Percentiles rank a stretch among this genome's conserved stretches.
Evolutionary conservation across 495 filamentous ascomycete genomes (phyloP).

Genomic region (Trichoderma erinaceum): DNA sequence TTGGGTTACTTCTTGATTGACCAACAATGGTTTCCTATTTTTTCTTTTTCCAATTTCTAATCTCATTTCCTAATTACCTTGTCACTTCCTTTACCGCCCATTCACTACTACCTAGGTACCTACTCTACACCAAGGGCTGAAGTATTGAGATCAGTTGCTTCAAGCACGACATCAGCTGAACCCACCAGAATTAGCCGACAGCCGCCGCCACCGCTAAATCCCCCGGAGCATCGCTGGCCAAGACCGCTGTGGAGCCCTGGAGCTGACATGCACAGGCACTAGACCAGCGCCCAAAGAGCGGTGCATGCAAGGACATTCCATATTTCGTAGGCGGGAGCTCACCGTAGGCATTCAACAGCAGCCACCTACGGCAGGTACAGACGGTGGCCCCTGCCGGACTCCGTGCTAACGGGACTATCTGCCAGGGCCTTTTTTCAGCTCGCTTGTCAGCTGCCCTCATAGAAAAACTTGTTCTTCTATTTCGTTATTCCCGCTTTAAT

Average conservation of each 20-base stretch:
- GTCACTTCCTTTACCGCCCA: no score
- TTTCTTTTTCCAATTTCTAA: no score
- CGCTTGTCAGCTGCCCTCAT: background rate
- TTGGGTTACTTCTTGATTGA: no score
- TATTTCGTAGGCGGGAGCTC: background rate
- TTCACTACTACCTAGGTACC: no score
- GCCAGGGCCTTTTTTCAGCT: background rate
- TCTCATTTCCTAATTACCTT: no score
- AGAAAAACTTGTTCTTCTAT: background rate
- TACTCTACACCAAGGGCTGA: no score
- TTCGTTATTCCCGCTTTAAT: background rate
- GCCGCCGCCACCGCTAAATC: background rate
- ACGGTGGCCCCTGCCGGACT: constrained; percentile 10
- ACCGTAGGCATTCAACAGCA: background rate
- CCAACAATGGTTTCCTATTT: no score
- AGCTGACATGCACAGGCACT: background rate
- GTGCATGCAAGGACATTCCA: background rate
- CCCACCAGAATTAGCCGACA: background rate
- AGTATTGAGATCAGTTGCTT: no score
- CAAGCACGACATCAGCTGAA: no score
- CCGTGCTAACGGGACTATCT: background rate
- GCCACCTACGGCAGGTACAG: constrained; percentile 20
- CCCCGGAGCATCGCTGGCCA: background rate
- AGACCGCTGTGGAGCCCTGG: background rate
- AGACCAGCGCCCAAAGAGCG: background rate